Conservation (phyloP, 2,329 filamentous ascomycete genomes). For the Cordyceps militaris region DNA sequence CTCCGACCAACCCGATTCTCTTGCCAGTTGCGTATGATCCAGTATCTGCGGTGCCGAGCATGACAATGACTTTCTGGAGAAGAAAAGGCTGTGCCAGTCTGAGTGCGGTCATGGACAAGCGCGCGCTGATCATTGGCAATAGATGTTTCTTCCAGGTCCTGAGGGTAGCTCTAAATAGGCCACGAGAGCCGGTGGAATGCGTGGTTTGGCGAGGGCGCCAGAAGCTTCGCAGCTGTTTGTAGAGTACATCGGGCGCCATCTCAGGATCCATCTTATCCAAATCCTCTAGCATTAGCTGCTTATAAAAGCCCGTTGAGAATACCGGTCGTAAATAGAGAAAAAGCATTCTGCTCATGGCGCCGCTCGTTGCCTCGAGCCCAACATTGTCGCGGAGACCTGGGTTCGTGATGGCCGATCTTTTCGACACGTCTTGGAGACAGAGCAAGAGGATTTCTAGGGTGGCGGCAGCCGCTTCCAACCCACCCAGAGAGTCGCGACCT, state of each 20-base stretch:
- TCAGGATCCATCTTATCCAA: neutral
- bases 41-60: neutral
- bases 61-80: neutral
- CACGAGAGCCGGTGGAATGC: neutral
- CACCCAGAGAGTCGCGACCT: neutral
- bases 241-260: neutral
- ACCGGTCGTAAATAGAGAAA: neutral
- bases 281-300: neutral
- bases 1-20: neutral
- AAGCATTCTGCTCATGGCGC: neutral
- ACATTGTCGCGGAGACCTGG: neutral
- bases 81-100: neutral
- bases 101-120: neutral
- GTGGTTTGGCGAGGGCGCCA: neutral
- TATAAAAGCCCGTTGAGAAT: neutral
- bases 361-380: neutral
- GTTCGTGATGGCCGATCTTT: neutral
- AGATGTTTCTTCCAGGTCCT: neutral
- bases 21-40: no score
- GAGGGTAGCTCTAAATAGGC: neutral
- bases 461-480: neutral
- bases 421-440: neutral
- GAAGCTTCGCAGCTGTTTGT: neutral
- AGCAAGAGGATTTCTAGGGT: neutral
- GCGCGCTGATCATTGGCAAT: neutral